Percentiles rank a stretch among this genome's conserved stretches.
Conservation (phyloP, 1,139 yeast genomes). For the Nakaseomyces nivariensis region DNA sequence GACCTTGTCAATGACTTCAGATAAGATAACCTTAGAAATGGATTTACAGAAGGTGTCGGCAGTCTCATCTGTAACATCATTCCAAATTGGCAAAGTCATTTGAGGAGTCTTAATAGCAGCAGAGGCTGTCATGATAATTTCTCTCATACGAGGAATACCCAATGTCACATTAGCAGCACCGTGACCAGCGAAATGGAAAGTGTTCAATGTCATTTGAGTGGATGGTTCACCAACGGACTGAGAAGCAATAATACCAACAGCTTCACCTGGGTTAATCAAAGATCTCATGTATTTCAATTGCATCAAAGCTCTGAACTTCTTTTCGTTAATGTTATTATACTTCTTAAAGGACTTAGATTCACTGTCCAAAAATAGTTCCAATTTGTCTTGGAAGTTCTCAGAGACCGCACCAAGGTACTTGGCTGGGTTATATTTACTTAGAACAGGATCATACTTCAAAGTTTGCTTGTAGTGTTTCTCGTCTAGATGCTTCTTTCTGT, state of each 20-base stretch:
- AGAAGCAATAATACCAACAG: slow-evolving; percentile 97
- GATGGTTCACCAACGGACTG: slow-evolving; percentile 99
- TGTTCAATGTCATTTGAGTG: slow-evolving; percentile 97
- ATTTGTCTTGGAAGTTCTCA: slow-evolving; percentile 72
- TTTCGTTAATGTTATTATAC: slow-evolving; percentile 48
- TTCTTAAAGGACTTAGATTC: slow-evolving; percentile 44
- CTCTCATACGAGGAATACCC: slow-evolving; percentile 99
- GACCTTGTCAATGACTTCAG: slow-evolving; percentile 82
- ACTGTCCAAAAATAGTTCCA: slow-evolving; percentile 56
- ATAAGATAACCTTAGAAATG: slow-evolving; percentile 71
- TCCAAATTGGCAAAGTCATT: slow-evolving; percentile 82
- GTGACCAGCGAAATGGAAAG: slow-evolving; percentile 99
- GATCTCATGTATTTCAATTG: slow-evolving; percentile 97
- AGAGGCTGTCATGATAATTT: slow-evolving; percentile 98
- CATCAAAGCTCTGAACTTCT: slow-evolving; percentile 93
- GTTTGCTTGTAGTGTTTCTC: slow-evolving; percentile 55
- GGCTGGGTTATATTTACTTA: slow-evolving; percentile 78
- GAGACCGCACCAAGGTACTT: slow-evolving; percentile 89
- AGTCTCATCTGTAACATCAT: slow-evolving; percentile 69
- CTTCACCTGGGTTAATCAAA: slow-evolving; percentile 89
- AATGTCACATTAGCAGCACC: slow-evolving; percentile 99
- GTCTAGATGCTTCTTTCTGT: slow-evolving; percentile 53
- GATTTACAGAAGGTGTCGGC: slow-evolving; percentile 93
- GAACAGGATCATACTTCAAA: slow-evolving; percentile 76
- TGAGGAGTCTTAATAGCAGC: slow-evolving; percentile 94